Evolutionary conservation across 805 yeast genomes (phyloP), one percentile per base, ranked within the genome.

Genomic region (Metschnikowia orientalis): DNA sequence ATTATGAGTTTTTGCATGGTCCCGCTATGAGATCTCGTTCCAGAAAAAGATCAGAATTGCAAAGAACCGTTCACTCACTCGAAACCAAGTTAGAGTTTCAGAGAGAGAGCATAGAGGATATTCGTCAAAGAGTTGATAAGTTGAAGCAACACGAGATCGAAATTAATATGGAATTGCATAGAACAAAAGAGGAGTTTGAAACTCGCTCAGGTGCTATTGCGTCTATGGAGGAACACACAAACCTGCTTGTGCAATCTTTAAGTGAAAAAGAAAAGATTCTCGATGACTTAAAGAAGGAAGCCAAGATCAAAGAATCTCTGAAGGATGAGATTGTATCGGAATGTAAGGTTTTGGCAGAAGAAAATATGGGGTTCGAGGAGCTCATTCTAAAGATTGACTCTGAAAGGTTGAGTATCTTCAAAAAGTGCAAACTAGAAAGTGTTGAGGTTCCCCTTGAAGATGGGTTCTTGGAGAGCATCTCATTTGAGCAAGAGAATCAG

Each of bases 341-440:
- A 18, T 40, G 68, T 2, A 41, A 45, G 3, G 37, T 45, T 26
- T 9, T 49, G 25, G 40, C 52, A 42, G 60, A 68, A 49, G 53
- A 61, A 43, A 40, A 66, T 28, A 59, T 64, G 4, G 54, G 53
- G 6, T 44, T 64, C 5, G 79, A 77, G 44, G 86, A 78, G 43
- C 69, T 67, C 16, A 46, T 74, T 5, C 77, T 79, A 23, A 72
- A 71, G 37, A 48, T 66, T 4, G 75, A 72, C 38, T 51, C 75
- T 19, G 84, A 78, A 30, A 72, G 80, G 48, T 59, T 75, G 6
- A 72, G 74, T 41, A 61, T 75, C 12, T 63, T 88, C 39, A 77
- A 79, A 42, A 77, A 75, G 42, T 84, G 95, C 57, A 85, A 83
- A 47, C 70, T 89, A 38, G 84, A 84, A 34, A 80, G 74, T 35